phyloP scores from a whole-genome alignment of 1,284 basidiomycete species.

The Ceratobasidium theobromae region DNA sequence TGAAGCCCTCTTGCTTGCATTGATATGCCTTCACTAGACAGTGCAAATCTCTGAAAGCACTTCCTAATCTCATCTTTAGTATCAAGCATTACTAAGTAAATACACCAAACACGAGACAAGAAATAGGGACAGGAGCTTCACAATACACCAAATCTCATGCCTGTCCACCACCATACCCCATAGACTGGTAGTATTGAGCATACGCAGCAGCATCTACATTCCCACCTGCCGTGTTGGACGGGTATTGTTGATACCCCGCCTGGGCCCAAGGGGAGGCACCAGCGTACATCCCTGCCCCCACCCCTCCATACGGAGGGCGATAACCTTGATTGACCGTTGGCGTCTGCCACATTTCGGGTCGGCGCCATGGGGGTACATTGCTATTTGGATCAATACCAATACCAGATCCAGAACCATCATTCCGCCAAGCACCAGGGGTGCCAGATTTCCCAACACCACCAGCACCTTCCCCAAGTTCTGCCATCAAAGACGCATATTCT shows the following conservation, averaged over 20 bases:
- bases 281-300: conserved; percentile 21
- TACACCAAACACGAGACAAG: no score
- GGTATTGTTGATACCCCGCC: conserved; percentile 32
- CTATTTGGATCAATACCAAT: conserved; percentile 77
- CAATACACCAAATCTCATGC: no score
- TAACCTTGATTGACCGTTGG: conserved; percentile 33
- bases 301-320: conserved; percentile 25
- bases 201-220: conserved; percentile 56
- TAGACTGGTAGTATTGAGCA: conserved; percentile 70
- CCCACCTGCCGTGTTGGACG: conserved; percentile 9
- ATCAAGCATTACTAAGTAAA: no score
- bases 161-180: conserved; percentile 50
- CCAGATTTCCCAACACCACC: conserved; percentile 39
- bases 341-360: conserved; percentile 70
- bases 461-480: conserved; percentile 87
- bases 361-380: conserved; percentile 82
- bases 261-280: conserved; percentile 23
- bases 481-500: conserved; percentile 97
- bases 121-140: no score
- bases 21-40: no score
- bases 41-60: no score
- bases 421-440: conserved; percentile 37
- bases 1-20: no score
- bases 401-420: conserved; percentile 53
- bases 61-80: no score